Conservation (phyloP, 2,329 filamentous ascomycete genomes). For the Ustilaginoidea virens region DNA sequence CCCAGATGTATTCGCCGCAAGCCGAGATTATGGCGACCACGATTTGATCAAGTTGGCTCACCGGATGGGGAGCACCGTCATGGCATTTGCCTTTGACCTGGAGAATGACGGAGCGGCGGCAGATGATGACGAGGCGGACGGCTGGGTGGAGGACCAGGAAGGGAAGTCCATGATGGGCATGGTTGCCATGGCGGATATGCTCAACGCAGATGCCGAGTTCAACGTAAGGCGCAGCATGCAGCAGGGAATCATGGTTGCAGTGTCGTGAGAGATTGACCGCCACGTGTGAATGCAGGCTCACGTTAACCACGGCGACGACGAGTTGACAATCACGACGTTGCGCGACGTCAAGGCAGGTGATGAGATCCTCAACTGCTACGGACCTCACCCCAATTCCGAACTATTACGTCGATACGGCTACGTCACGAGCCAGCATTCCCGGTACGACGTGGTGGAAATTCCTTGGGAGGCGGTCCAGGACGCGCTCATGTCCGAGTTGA, state of each 20-base stretch:
- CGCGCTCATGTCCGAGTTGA: slow-evolving; percentile 23
- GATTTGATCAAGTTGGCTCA: slow-evolving; percentile 45
- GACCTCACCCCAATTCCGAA: slow-evolving; percentile 68
- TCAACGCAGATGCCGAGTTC: slow-evolving; percentile 80
- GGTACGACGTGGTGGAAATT: slow-evolving; percentile 74
- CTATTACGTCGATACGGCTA: slow-evolving; percentile 77
- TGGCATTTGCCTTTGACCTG: slow-evolving; percentile 87
- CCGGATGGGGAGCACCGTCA: slow-evolving; percentile 73
- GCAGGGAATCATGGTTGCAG: background rate
- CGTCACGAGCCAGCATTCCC: slow-evolving; percentile 59
- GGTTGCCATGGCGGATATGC: slow-evolving; percentile 79
- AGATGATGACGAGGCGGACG: slow-evolving; percentile 45
- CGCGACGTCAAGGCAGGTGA: slow-evolving; percentile 53
- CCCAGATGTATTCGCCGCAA: slow-evolving; percentile 24
- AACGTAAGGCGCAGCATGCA: slow-evolving; percentile 54
- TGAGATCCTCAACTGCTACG: slow-evolving; percentile 82
- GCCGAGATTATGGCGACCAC: slow-evolving; percentile 22
- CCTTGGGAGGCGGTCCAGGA: slow-evolving; percentile 42
- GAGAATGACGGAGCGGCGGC: slow-evolving; percentile 38
- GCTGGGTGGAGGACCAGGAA: slow-evolving; percentile 49
- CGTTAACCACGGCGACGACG: slow-evolving; percentile 35
- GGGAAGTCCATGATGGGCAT: slow-evolving; percentile 55
- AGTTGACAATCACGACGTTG: slow-evolving; percentile 56
- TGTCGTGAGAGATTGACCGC: no score
- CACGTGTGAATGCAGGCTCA: slow-evolving; percentile 24